Percentiles rank a stretch among this genome's conserved stretches.
phyloP scores from a whole-genome alignment of 352 stramenopile genomes.

The Thalassiosira pacifica region DNA sequence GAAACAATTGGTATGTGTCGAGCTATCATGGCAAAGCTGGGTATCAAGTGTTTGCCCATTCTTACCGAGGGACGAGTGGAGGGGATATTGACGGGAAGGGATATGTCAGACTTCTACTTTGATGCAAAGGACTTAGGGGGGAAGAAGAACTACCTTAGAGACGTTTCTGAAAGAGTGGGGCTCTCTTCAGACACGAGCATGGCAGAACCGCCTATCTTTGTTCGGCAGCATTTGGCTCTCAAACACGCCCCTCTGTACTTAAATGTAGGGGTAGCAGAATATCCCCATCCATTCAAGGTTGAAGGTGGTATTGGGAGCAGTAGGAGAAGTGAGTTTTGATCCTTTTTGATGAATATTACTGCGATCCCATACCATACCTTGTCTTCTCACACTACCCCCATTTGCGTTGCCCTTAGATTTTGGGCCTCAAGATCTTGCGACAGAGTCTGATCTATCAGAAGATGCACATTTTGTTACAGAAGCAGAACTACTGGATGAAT shows the following conservation, averaged over 20 bases:
- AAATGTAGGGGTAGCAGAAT: slow-evolving; percentile 74
- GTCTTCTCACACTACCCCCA: background rate
- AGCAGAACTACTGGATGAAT: slow-evolving; percentile 83
- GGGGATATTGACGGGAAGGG: slow-evolving; percentile 80
- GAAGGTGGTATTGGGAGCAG: slow-evolving; percentile 63
- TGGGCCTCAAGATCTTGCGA: slow-evolving; percentile 64
- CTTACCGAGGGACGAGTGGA: slow-evolving; percentile 77
- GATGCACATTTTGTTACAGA: slow-evolving; percentile 94
- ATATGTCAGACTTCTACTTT: slow-evolving; percentile 84
- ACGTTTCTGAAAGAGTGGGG: slow-evolving; percentile 80
- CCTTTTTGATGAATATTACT: too few species aligned
- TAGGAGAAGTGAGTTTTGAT: slow-evolving; percentile 51
- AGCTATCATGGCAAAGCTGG: slow-evolving; percentile 83
- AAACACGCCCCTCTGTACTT: slow-evolving; percentile 78
- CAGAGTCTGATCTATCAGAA: slow-evolving; percentile 87
- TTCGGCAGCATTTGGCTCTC: slow-evolving; percentile 75
- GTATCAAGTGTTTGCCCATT: slow-evolving; percentile 86
- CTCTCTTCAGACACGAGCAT: slow-evolving; percentile 81
- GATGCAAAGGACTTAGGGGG: slow-evolving; percentile 74
- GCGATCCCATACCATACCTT: background rate
- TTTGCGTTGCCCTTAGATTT: slow-evolving; percentile 61
- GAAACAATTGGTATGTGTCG: slow-evolving; percentile 84
- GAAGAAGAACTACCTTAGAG: slow-evolving; percentile 82
- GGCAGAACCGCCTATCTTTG: slow-evolving; percentile 82
- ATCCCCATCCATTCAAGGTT: slow-evolving; percentile 86